Evolutionary conservation across 306 rosid species (phyloP), one percentile per base, ranked within the genome.

Genomic region (Prinsepia uniflora): DNA sequence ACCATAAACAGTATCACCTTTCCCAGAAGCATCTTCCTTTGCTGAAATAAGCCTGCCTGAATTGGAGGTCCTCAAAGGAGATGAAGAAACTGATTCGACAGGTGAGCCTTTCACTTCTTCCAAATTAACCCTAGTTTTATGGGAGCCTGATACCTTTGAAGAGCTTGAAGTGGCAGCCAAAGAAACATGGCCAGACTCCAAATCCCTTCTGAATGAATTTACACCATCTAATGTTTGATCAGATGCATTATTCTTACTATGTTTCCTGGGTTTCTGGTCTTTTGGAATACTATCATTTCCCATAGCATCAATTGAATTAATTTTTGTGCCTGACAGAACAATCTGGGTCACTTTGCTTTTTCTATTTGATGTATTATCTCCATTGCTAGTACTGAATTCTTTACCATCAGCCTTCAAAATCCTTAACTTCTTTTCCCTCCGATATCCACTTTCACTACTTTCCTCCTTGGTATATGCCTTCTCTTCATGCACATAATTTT

Each of bases 21-120:
- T 86, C 82, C 72, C 70, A 11, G 65, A 69, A 68, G 42, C 73
- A 77, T 81, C 83, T 69, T 70, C 65, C 50, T 46, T 83, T 7
- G 75, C 72, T 30, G 53, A 67, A 60, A 48, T 71, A 71, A 66
- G 68, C 84, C 74, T 85, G 54, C 78, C 80, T 57, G 79, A 63
- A 68, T 85, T 81, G 71, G 80, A 75, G 42, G 82, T 65, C 85
- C 85, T 80, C 45, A 79, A 60, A 68, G 92, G 98, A 42, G 92
- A 87, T 3, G 98, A 89, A 45, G 96, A 83, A 74, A 87, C 90
- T 18, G 98, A 92, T 77, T 84, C 92, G 45, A 84, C 89, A 5
- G 98, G 88, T 24, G 92, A 92, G 66, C 80, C 83, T 79, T 77
- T 86, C 63, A 76, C 82, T 53, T 82, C 88, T 69, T 79, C 86